phyloP scores from a whole-genome alignment of 2,329 filamentous ascomycete species.

The Thyridium curvatum region DNA sequence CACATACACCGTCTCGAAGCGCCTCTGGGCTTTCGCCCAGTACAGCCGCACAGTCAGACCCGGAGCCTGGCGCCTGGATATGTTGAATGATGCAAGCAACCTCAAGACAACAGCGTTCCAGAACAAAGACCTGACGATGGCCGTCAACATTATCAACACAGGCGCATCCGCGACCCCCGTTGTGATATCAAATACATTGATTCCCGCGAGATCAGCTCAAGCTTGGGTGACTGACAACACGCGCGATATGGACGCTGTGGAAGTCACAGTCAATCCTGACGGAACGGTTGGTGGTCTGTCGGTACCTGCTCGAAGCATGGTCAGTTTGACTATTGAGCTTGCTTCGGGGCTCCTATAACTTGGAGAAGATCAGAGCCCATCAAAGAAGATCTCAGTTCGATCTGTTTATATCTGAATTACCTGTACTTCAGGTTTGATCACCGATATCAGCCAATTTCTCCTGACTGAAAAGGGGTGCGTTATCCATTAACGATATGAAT shows the following conservation, averaged over 20 bases:
- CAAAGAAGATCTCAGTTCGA: too few species aligned
- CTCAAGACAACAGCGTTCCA: constrained; percentile 16
- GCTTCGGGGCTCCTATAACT: too few species aligned
- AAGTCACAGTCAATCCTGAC: constrained; percentile 2
- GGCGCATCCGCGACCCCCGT: constrained; percentile 12
- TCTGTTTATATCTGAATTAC: too few species aligned
- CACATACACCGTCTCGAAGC: constrained; percentile 10
- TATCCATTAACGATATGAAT: too few species aligned
- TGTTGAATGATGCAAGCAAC: constrained; percentile 4
- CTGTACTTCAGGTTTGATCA: too few species aligned
- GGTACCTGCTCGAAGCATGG: constrained; percentile 10
- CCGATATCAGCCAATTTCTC: too few species aligned
- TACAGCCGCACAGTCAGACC: constrained; percentile 12
- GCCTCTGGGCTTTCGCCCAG: constrained; percentile 15
- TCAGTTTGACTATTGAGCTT: constrained; percentile 8
- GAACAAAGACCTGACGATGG: constrained; percentile 11
- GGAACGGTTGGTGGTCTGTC: constrained; percentile 5
- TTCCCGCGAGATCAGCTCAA: constrained; percentile 13
- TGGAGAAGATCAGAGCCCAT: too few species aligned
- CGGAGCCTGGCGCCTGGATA: constrained; percentile 9
- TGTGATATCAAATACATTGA: constrained; percentile 15
- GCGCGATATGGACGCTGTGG: constrained; percentile 10
- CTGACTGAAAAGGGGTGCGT: too few species aligned
- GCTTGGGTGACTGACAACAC: constrained; percentile 28
- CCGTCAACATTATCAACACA: constrained; percentile 9